phyloP scores from a whole-genome alignment of 1,284 basidiomycete species.

The Ganoderma sinense region DNA sequence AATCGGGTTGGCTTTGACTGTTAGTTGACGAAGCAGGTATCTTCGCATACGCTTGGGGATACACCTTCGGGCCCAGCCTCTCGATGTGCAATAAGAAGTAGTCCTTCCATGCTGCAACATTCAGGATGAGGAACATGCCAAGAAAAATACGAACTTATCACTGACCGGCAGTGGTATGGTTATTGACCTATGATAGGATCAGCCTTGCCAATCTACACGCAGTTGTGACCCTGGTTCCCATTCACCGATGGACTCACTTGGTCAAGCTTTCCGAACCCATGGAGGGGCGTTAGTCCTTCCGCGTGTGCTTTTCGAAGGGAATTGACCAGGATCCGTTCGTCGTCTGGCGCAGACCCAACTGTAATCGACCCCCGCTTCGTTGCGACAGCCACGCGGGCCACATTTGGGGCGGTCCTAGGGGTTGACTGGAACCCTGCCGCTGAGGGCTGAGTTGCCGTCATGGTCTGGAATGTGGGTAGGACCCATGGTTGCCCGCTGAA shows the following conservation, averaged over 20 bases:
- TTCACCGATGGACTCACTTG: slow-evolving; percentile 2
- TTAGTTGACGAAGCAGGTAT: background rate
- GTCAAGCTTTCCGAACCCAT: background rate
- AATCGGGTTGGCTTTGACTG: background rate
- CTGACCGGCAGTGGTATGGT: slow-evolving; percentile 16
- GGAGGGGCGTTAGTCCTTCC: background rate
- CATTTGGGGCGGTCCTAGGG: background rate
- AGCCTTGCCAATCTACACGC: background rate
- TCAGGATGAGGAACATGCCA: background rate
- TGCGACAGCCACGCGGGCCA: background rate
- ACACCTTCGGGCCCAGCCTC: slow-evolving; percentile 5
- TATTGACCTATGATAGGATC: slow-evolving; percentile 12
- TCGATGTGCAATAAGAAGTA: slow-evolving; percentile 22
- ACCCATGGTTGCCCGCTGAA: background rate
- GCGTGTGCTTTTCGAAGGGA: background rate
- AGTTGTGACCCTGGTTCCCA: background rate
- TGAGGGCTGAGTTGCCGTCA: background rate
- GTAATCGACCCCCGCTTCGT: background rate
- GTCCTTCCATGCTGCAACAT: slow-evolving; percentile 19
- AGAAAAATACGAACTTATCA: background rate
- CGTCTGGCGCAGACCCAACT: background rate
- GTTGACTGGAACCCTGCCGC: background rate
- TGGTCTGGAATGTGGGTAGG: background rate
- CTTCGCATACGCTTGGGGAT: background rate
- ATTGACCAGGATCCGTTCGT: background rate